These are phyloP conservation scores for Pyronema domesticum DNA, from an alignment of 495 filamentous ascomycete species.

Conservation along the genomic window DNA sequence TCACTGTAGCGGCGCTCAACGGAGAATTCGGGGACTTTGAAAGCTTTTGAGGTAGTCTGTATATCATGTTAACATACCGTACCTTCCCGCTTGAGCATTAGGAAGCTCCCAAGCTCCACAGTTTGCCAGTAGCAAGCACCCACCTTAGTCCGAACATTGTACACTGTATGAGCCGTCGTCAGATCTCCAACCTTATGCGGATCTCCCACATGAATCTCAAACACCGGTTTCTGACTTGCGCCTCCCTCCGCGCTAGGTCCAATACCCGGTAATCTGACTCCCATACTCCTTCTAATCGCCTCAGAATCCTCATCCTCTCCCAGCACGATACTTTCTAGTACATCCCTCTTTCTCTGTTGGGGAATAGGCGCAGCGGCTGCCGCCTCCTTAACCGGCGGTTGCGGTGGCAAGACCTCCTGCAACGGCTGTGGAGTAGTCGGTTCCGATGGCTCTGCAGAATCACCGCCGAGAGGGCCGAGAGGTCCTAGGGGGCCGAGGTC, in stretches of 20 bases:
- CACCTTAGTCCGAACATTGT: constrained; percentile 85
- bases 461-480: constrained; percentile 42
- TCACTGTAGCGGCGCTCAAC: constrained; percentile 88
- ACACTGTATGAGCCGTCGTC: constrained; percentile 93
- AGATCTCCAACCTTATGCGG: constrained; percentile 95
- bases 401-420: constrained; percentile 51
- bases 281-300: neutral
- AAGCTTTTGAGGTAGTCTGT: constrained; percentile 88
- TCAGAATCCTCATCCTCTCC: constrained; percentile 40
- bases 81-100: constrained; percentile 2
- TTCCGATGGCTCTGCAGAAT: constrained; percentile 22
- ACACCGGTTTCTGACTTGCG: constrained; percentile 52
- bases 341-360: constrained; percentile 8
- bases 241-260: constrained; percentile 27
- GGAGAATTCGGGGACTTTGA: constrained; percentile 72
- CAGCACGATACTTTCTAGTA: constrained; percentile 43
- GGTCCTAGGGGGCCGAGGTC: constrained; percentile 86
- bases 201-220: constrained; percentile 86
- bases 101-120: neutral
- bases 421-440: constrained; percentile 16
- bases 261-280: neutral
- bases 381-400: constrained; percentile 74
- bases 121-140: neutral
- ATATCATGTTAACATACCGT: neutral
- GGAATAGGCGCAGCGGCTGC: constrained; percentile 2